phyloP scores from a whole-genome alignment of 148 eudicot genomes.

The Tetragonia tetragonoides region DNA sequence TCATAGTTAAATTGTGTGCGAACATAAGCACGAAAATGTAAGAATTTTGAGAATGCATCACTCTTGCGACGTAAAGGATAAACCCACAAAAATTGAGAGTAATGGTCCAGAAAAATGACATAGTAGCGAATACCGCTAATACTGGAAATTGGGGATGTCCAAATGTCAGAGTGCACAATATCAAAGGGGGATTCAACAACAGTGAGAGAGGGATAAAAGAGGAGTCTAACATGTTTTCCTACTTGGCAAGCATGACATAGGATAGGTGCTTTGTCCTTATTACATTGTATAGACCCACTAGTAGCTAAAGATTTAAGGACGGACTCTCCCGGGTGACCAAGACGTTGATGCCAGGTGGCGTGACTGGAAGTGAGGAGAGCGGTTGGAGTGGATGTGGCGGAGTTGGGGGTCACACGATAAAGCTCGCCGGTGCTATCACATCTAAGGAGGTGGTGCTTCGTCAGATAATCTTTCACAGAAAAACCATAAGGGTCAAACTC shows the following conservation, averaged over 20 bases:
- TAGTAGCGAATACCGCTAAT: neutral
- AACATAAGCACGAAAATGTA: neutral
- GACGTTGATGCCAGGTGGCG: neutral
- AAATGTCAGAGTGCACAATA: neutral
- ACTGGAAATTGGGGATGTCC: neutral
- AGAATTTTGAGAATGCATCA: neutral
- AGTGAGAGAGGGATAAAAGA: neutral
- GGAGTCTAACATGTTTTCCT: neutral
- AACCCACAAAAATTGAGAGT: neutral
- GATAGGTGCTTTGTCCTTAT: neutral
- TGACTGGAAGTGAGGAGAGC: neutral
- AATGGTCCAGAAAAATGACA: neutral
- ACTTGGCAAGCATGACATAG: neutral
- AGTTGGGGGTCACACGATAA: neutral
- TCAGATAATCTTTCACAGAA: neutral
- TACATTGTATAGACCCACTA: neutral
- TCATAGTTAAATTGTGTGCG: neutral
- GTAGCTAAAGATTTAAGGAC: neutral
- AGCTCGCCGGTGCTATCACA: neutral
- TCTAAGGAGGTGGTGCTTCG: neutral
- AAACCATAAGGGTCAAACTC: neutral
- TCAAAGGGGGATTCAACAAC: neutral
- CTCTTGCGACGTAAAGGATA: neutral
- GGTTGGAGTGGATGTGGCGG: neutral
- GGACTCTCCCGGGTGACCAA: neutral